A percentile compares a stretch with the other conserved stretches of the same genome.
These are phyloP conservation scores for Albugo candida DNA, from an alignment of 352 stramenopile species.

Conservation along the genomic window DNA sequence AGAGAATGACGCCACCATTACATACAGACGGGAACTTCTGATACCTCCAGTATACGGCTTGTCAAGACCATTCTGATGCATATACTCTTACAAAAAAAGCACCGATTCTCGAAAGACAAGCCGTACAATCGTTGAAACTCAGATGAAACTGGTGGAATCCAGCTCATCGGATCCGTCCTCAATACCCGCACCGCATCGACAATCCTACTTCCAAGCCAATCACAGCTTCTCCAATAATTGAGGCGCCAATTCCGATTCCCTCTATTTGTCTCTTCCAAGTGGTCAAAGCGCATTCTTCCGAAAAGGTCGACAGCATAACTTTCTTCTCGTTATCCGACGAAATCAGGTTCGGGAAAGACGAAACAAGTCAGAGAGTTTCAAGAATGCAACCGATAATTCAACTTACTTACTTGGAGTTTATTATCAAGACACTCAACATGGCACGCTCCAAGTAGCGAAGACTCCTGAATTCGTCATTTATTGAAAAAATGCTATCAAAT, in stretches of 20 bases:
- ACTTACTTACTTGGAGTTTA: conserved; percentile 35
- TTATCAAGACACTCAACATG: conserved; percentile 66
- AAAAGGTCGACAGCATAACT: too few species aligned
- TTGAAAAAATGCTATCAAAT: conserved; percentile 68
- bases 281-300: too few species aligned
- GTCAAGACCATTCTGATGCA: conserved; percentile 58
- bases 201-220: too few species aligned
- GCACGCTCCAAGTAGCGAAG: conserved; percentile 72
- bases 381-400: too few species aligned
- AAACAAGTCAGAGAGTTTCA: too few species aligned
- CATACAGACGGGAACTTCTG: conserved; percentile 58
- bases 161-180: conserved; percentile 40
- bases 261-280: too few species aligned
- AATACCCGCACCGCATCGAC: too few species aligned
- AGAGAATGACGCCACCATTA: conserved; percentile 62
- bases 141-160: conserved; percentile 32
- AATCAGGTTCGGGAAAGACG: too few species aligned
- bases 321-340: too few species aligned
- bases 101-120: conserved; percentile 22
- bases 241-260: too few species aligned
- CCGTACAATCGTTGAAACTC: conserved; percentile 23
- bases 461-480: conserved; percentile 71
- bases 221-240: too few species aligned
- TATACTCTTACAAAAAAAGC: conserved; percentile 53
- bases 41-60: conserved; percentile 62